Evolutionary conservation across 352 stramenopile species (phyloP).

Genomic region (Pythium rishiriense): DNA sequence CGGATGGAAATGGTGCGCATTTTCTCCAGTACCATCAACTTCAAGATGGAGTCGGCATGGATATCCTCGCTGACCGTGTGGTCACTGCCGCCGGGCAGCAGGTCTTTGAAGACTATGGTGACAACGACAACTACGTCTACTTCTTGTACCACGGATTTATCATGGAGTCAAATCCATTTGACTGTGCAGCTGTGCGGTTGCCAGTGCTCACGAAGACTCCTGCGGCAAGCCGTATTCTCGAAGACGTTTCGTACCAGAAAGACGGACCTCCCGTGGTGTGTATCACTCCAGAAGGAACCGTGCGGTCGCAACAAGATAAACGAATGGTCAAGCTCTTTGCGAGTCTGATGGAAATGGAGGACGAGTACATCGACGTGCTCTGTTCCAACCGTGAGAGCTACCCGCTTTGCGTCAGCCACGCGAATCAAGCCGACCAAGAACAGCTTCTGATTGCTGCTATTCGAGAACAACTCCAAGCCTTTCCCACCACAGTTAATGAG

Average conservation of each 20-base stretch:
- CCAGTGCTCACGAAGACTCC: slow-evolving; percentile 7
- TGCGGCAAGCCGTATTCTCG: background rate
- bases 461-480: slow-evolving; percentile 23
- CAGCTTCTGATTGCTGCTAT: slow-evolving; percentile 7
- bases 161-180: slow-evolving; percentile 83
- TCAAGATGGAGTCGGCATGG: slow-evolving; percentile 35
- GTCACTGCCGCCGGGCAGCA: slow-evolving; percentile 39
- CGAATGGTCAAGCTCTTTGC: slow-evolving; percentile 6
- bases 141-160: slow-evolving; percentile 92
- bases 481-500: slow-evolving; percentile 41
- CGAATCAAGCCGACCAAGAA: slow-evolving; percentile 7
- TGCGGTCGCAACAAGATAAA: slow-evolving; percentile 10
- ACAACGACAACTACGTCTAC: slow-evolving; percentile 90
- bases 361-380: slow-evolving; percentile 15
- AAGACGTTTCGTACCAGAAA: background rate
- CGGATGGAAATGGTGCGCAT: slow-evolving; percentile 41
- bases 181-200: slow-evolving; percentile 73
- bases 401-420: slow-evolving; percentile 33
- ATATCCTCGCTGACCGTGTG: slow-evolving; percentile 66
- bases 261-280: slow-evolving; percentile 14
- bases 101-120: slow-evolving; percentile 95
- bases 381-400: slow-evolving; percentile 32
- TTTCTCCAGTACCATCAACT: slow-evolving; percentile 70
- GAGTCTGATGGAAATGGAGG: slow-evolving; percentile 17
- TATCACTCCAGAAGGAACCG: slow-evolving; percentile 10